Conservation (phyloP, 2,329 filamentous ascomycete species). For the Fusarium decemcellulare region DNA sequence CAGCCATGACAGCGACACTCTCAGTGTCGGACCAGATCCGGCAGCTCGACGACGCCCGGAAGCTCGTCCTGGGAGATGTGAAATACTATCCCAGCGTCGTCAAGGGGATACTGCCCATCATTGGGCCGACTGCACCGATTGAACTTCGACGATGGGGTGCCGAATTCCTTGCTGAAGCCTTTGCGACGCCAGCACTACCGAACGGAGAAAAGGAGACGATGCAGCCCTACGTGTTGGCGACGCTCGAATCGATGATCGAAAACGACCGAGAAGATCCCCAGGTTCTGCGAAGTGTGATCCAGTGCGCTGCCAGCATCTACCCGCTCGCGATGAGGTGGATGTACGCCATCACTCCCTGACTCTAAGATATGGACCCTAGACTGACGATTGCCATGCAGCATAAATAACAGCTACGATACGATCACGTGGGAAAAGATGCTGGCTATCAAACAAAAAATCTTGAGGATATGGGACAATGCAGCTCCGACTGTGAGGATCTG, state of each 20-base stretch:
- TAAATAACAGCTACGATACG: conserved; percentile 86
- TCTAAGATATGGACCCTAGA: conserved; percentile 31
- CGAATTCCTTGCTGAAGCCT: conserved; percentile 95
- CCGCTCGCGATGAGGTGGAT: conserved; percentile 93
- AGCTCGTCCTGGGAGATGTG: conserved; percentile 88
- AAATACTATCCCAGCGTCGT: conserved; percentile 94
- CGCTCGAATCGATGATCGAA: conserved; percentile 78
- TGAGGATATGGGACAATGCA: conserved; percentile 89
- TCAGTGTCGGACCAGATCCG: conserved; percentile 82
- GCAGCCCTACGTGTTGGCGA: conserved; percentile 82
- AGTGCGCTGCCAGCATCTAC: conserved; percentile 93
- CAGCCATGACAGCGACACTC: conserved; percentile 67
- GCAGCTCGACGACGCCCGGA: conserved; percentile 91
- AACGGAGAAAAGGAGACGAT: conserved; percentile 85
- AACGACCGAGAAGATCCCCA: conserved; percentile 81
- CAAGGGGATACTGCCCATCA: conserved; percentile 92
- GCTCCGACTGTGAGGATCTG: conserved; percentile 85
- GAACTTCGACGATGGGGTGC: conserved; percentile 96
- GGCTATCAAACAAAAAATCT: conserved; percentile 88
- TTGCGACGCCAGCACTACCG: conserved; percentile 89
- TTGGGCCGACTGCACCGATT: conserved; percentile 79
- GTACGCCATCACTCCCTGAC: conserved; percentile 72
- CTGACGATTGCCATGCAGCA: conserved; percentile 68
- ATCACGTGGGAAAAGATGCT: conserved; percentile 90
- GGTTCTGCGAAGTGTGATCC: conserved; percentile 88